Evolutionary conservation across 768 basidiomycete species (phyloP), one percentile per base, ranked within the genome.

Genomic region (Cantharellus cinnabarinus): DNA sequence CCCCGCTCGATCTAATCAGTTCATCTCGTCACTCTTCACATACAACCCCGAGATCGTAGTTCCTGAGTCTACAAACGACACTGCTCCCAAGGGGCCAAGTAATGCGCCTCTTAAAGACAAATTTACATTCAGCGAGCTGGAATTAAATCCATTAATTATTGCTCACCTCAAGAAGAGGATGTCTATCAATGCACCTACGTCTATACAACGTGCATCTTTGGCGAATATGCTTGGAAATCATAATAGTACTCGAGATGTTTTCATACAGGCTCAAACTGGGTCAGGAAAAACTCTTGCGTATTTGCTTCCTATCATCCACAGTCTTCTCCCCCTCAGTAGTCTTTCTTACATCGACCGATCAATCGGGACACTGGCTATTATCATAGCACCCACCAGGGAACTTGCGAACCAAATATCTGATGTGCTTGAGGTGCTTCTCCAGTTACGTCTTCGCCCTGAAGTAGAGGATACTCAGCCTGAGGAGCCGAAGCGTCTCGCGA

Each of bases 381-480:
- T 97, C 62, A 86, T 98, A 59, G 90, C 87, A 2, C 94, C 94
- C 1, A 97, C 94, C 2, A 81, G 93, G 57, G 95, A 98, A 71
- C 77, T 98, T 10, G 95, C 94, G 2, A 89, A 89, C 67, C 95
- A 99, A 67, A 97, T 97, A 58, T 89, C 85, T 4, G 89, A 95
- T 65, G 93, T 98, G n/a, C 75, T 97, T 7, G 89, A 90, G 63
- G 72, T 75, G 14, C 70, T 98, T 3, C 75, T 98, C 3, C 78
- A 80, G 65, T 76, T 95, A 60, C 84, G 83, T 58, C 75, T 85
- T 52, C 76, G 83, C 15, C 73, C 77, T 3, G 75, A 74, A 57
- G 62, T 63, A 3, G 60, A 62, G n/a, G 41, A 51, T 48, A 59
- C 59, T 37, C 62, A 76, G 40, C 65, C 69, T 20, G 74, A 74